A percentile compares a stretch with the other conserved stretches of the same genome.
phyloP scores from a whole-genome alignment of 2,329 filamentous ascomycete species.

The Thelonectria blattea region DNA sequence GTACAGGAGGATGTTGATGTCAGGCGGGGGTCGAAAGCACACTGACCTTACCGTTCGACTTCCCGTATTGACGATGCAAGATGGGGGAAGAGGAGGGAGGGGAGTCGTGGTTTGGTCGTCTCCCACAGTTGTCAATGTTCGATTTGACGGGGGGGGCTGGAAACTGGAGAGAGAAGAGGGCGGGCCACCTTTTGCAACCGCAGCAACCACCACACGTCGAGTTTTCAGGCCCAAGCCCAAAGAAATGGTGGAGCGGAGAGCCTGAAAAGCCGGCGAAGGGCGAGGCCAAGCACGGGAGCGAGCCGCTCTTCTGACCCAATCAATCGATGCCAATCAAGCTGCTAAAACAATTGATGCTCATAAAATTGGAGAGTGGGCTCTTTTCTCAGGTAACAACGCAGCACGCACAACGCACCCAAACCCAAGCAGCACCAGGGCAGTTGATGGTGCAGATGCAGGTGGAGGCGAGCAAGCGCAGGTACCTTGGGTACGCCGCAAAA shows the following conservation, averaged over 20 bases:
- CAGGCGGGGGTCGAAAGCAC: conserved; percentile 18
- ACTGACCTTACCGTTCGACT: conserved; percentile 19
- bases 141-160: conserved; percentile 14
- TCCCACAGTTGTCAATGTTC: conserved; percentile 15
- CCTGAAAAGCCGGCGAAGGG: not conserved
- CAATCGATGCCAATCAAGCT: conserved; percentile 9
- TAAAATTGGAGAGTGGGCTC: not conserved
- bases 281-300: not conserved
- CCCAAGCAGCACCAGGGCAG: not conserved
- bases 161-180: conserved; percentile 10
- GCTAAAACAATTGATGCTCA: not conserved
- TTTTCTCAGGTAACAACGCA: conserved; percentile 7
- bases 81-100: conserved; percentile 15
- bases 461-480: conserved; percentile 8
- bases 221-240: conserved; percentile 8
- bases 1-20: conserved; percentile 3
- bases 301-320: not conserved
- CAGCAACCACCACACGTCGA: conserved; percentile 32
- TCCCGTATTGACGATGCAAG: conserved; percentile 12
- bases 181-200: conserved; percentile 35
- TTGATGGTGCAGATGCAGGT: conserved; percentile 7
- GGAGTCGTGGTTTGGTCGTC: conserved; percentile 6
- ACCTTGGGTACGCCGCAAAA: not conserved
- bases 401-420: conserved; percentile 1
- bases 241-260: conserved; percentile 19